Conservation (phyloP, 2,329 filamentous ascomycete species). For the Pseudogymnoascus sp. region DNA sequence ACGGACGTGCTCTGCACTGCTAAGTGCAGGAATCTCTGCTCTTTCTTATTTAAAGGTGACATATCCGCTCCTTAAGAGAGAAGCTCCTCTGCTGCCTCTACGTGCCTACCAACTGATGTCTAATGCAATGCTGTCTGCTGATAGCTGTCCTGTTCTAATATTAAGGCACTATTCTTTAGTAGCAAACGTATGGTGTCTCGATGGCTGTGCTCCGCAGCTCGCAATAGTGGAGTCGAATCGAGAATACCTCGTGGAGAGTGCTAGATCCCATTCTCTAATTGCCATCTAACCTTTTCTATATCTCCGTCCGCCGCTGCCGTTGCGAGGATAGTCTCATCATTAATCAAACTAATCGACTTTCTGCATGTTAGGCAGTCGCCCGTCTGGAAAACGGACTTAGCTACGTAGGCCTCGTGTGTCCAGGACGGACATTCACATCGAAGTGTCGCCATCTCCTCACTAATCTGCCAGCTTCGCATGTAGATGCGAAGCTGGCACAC, state of each 20-base stretch:
- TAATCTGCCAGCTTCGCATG: neutral
- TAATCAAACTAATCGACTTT: neutral
- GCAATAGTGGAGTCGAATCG: neutral
- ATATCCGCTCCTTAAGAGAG: conserved; percentile 9
- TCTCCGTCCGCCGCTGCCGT: neutral
- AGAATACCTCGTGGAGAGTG: neutral
- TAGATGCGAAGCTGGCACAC: too few species aligned
- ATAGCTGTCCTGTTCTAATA: conserved; percentile 22
- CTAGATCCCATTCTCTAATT: neutral
- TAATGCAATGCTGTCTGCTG: neutral
- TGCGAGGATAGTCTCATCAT: neutral
- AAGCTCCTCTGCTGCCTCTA: conserved; percentile 10
- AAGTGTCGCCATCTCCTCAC: neutral
- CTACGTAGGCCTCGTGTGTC: neutral
- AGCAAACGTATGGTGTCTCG: conserved; percentile 11
- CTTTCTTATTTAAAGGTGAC: conserved; percentile 5
- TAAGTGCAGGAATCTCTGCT: conserved; percentile 11
- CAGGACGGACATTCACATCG: neutral
- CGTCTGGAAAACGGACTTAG: neutral
- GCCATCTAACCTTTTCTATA: neutral
- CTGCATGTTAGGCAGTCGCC: neutral
- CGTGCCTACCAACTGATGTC: conserved; percentile 3
- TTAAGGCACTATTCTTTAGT: conserved; percentile 8
- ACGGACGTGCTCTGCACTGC: conserved; percentile 10
- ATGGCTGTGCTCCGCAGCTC: conserved; percentile 13